Base-by-base conservation (phyloP, 1,284 basidiomycete species). In the Paramarasmius palmivorus region DNA sequence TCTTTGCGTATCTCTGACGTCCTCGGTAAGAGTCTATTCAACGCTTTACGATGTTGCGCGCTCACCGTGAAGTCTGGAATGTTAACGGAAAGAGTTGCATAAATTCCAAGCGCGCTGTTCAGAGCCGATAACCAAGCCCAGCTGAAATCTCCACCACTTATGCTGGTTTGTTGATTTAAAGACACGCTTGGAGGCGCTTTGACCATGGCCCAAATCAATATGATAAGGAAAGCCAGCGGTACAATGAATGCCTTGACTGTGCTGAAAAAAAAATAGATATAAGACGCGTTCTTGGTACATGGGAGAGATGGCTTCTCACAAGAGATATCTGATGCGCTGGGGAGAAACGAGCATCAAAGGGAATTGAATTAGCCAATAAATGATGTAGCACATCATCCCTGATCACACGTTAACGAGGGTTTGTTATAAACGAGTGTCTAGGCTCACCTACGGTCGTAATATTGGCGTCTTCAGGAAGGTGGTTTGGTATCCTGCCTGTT, bases 271-370 rank as follows among this genome's bases (percentile, higher is more conserved):
- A 22, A 22, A 19, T 32, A 35, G 2, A 23, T 44, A n/a, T 7
- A n/a, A 37, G 15, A 34, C n/a, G 48, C 9, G 2, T 12, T 15
- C 23, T 1, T 25, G 8, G 4, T n/a, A 36, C 19, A 46, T 2
- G 12, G 12, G 25, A n/a, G 14, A 42, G 23, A 80, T 67, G 0
- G 82, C 81, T 7, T 29, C 69, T 92, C 90, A 57, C 77, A 93
- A 93, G 14, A 93, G 72, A 71, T 82, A 83, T 44, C 84, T 81
- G 44, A 92, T 84, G 59, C 78, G 81, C 60, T 88, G 86, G 3
- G 90, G 89, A 19, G 89, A 90, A 47, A 92, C 73, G 49, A 92
- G 73, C 72, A 90, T 78, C 65, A 92, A 81, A 0, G 90, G 90
- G 58, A 88, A 77, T 64, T 88, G 83, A 23, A 88, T 71, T 19